phyloP scores from a whole-genome alignment of 2,329 filamentous ascomycete genomes.

The Stagonosporopsis rhizophila region DNA sequence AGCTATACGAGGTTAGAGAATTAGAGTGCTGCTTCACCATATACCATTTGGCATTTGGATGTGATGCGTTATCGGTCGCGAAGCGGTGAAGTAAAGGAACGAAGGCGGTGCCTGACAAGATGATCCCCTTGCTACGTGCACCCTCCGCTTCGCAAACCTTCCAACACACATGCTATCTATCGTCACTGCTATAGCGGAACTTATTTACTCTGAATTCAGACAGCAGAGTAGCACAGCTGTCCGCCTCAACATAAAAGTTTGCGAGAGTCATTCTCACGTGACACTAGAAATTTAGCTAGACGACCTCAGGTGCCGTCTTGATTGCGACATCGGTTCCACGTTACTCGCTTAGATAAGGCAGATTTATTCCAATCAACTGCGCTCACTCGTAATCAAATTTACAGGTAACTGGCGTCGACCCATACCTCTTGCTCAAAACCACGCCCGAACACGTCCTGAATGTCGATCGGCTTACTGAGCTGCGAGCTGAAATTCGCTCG shows the following conservation, averaged over 20 bases:
- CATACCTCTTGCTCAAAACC: constrained; percentile 25
- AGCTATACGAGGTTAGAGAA: neutral
- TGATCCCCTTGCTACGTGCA: neutral
- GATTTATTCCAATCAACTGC: neutral
- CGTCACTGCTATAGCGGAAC: too few species aligned
- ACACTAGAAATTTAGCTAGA: too few species aligned
- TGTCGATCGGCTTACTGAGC: constrained; percentile 9
- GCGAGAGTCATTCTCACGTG: too few species aligned
- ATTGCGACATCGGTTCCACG: too few species aligned
- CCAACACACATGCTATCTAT: too few species aligned
- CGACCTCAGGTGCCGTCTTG: too few species aligned
- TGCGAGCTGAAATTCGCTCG: constrained; percentile 22
- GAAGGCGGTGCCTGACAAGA: neutral
- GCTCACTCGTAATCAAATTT: neutral
- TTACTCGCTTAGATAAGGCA: neutral
- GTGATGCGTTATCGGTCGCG: neutral
- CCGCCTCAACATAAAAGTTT: too few species aligned
- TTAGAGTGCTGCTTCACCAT: neutral
- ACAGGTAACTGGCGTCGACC: constrained; percentile 26
- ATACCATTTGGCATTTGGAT: neutral
- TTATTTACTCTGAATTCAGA: too few species aligned
- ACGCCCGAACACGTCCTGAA: constrained; percentile 20
- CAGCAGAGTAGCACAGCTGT: too few species aligned
- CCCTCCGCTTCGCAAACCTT: neutral
- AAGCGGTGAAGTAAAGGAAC: too few species aligned